Evolutionary conservation across 78 protist species (phyloP), one percentile per base, ranked within the genome.

Genomic region (Dictyostelium purpureum): DNA sequence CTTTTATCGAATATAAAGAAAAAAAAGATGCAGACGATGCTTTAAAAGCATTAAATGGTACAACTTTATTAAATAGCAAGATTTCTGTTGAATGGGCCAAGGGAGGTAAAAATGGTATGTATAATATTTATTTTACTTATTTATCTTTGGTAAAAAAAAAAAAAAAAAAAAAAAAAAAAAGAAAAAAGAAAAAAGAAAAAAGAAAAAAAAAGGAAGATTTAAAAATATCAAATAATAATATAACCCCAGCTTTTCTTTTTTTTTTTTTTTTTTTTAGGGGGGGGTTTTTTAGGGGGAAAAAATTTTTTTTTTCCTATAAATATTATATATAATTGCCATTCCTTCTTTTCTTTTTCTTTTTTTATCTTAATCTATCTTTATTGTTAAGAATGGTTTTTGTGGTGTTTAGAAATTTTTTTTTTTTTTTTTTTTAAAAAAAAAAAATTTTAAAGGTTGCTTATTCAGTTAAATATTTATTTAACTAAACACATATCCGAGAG

Each of bases 21-120:
- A 70, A 75, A 83, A 70, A 47, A 73, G 91, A 83, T 83, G 91
- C 91, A 0, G 91, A 83, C 28, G 91, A 83, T 59, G 91, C 91
- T 1, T 31, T 83, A 26, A 83, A 73, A 73, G 91, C 79, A 54
- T 70, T 83, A 56, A 83, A 83, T 83, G 91, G 91, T 35, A 73
- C 33, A 35, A 73, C 12, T 11, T 45, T 70, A 42, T 33, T 57
- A 11, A 69, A 79, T n/a, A 35, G 43, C 9, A 83, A 83, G 21
- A 83, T 83, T 14, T 26, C 82, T 14, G 91, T 83, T 9, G 91
- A 83, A 57, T 83, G 91, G 91, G 77, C 91, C 42, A 83, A 83
- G 31, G 91, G 91, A 35, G 91, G 75, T 31, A 65, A 52, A 83
- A 26, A 21, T 56, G 83, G 83, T 77, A 77, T 21, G 83, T 77